Evolutionary conservation across 2,329 filamentous ascomycete species (phyloP).

Genomic region (Penicillium sp.): DNA sequence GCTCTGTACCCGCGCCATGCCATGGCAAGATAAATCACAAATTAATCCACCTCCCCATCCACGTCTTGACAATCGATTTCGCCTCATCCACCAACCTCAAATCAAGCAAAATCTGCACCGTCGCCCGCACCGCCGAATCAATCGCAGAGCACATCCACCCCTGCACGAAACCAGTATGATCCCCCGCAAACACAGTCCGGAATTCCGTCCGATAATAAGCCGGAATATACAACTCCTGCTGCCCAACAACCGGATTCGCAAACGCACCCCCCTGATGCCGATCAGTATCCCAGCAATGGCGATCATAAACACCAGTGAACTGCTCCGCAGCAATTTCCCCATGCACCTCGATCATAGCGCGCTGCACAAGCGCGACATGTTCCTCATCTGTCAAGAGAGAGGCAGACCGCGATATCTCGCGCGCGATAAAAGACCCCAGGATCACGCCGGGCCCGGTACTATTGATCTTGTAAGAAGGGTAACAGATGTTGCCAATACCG

Average conservation of each 20-base stretch:
- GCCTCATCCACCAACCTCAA: slow-evolving; percentile 65
- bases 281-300: slow-evolving; percentile 61
- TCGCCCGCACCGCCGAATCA: slow-evolving; percentile 61
- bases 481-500: slow-evolving; percentile 33
- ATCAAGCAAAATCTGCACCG: slow-evolving; percentile 56
- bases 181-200: slow-evolving; percentile 63
- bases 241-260: slow-evolving; percentile 55
- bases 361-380: slow-evolving; percentile 58
- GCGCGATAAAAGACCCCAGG: slow-evolving; percentile 43
- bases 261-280: slow-evolving; percentile 58
- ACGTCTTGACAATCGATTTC: slow-evolving; percentile 57
- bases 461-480: slow-evolving; percentile 36
- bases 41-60: slow-evolving; percentile 63
- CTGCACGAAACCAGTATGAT: slow-evolving; percentile 66
- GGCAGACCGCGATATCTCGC: slow-evolving; percentile 20
- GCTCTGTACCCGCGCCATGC: no score
- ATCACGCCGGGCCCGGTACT: slow-evolving; percentile 33
- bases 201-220: slow-evolving; percentile 67
- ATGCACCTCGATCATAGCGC: slow-evolving; percentile 64
- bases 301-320: slow-evolving; percentile 60
- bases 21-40: no score
- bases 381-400: slow-evolving; percentile 25
- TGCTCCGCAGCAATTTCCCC: slow-evolving; percentile 54
- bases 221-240: slow-evolving; percentile 64
- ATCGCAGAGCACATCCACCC: slow-evolving; percentile 53